A percentile compares a stretch with the other conserved stretches of the same genome.
phyloP scores from a whole-genome alignment of 768 basidiomycete species.

The Hericium coralloides region DNA sequence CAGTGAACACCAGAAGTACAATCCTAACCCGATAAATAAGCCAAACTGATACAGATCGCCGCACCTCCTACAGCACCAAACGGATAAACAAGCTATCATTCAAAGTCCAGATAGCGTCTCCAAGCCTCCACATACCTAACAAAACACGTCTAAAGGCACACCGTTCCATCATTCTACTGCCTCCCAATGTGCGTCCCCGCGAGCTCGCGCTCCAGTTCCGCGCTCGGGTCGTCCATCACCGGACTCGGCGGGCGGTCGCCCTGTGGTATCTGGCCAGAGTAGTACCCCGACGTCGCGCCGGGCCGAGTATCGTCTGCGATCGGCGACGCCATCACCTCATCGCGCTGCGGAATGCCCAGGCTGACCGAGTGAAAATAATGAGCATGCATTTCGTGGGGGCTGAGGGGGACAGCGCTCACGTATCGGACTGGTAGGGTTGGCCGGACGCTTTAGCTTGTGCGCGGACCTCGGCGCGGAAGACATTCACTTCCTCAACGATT shows the following conservation, averaged over 20 bases:
- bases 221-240: slow-evolving; percentile 78
- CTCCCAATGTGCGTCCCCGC: slow-evolving; percentile 52
- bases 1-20: too few species aligned
- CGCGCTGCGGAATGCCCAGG: slow-evolving; percentile 70
- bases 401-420: slow-evolving; percentile 34
- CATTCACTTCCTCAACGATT: slow-evolving; percentile 87
- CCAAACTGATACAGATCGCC: too few species aligned
- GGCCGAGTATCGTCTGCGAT: slow-evolving; percentile 49
- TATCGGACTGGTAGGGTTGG: slow-evolving; percentile 66
- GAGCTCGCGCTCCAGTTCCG: slow-evolving; percentile 81
- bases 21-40: too few species aligned
- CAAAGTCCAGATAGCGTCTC: too few species aligned
- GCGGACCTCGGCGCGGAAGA: slow-evolving; percentile 86
- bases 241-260: slow-evolving; percentile 49
- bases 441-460: slow-evolving; percentile 67
- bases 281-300: slow-evolving; percentile 66
- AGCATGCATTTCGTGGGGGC: not conserved
- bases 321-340: slow-evolving; percentile 75
- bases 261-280: slow-evolving; percentile 24
- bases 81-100: too few species aligned
- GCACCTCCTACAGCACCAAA: too few species aligned
- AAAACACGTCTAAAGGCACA: too few species aligned
- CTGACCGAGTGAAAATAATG: slow-evolving; percentile 26
- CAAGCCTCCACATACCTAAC: too few species aligned
- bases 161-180: not conserved